Evolutionary conservation across 257 asterid genomes (phyloP), one percentile per base, ranked within the genome.

Genomic region (Nicotiana noctiflora): DNA sequence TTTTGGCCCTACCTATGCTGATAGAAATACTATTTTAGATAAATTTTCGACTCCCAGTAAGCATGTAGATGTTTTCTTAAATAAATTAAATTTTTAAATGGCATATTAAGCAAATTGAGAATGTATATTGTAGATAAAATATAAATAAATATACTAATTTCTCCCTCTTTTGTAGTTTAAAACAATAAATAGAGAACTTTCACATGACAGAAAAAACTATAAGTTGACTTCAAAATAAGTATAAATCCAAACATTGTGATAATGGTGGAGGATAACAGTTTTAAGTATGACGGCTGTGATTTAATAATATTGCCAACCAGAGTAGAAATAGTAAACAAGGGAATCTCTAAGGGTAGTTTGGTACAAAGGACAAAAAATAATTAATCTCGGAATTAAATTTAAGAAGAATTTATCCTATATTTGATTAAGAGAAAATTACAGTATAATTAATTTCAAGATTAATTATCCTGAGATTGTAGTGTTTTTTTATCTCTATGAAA

Each of bases 291-390:
- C 61, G 78, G 78, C 78, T 74, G 23, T 49, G 60, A 52, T 60
- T 65, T 55, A 66, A 82, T 67, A 63, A 52, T 61, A 37, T 52
- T 17, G 55, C 11, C 18, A 40, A 68, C 60, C 52, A 60, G 25
- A 32, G 52, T 64, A 76, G 72, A 65, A 53, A 83, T 83, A 62
- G 68, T 62, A 32, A 84, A 78, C 79, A 44, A 62, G 10, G 8
- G 8, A 63, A 60, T 59, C 65, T 14, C 57, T 52, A 8, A 4
- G 1, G 34, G 5, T 4, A 5, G 34, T 31, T 31, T 29, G 3
- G 4, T 3, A 29, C 32, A 3, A 3, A 2, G 31, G 4, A 29
- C 4, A 29, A 29, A 0, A 2, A 29, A 29, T 29, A 29, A 29
- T 29, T 29, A 29, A 29, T 29, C 4, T 29, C 4, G 4, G 4